Evolutionary conservation across 2,329 filamentous ascomycete species (phyloP).

Genomic region (Epichloe hybrida): DNA sequence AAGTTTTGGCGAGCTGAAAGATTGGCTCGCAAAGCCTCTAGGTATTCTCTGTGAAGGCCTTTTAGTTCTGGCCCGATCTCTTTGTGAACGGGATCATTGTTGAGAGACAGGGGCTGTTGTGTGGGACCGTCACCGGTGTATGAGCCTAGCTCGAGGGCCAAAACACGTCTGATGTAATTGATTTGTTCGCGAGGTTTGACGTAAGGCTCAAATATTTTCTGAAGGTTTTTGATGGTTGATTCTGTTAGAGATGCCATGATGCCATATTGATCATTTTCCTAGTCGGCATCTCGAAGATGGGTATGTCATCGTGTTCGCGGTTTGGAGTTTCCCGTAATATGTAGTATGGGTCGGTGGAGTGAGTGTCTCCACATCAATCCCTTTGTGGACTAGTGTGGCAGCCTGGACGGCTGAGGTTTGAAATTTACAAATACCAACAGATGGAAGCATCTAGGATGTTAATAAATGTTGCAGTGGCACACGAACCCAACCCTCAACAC

Average conservation of each 20-base stretch:
- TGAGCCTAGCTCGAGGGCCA: conserved; percentile 39
- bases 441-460: neutral
- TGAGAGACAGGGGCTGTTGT: conserved; percentile 34
- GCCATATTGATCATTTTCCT: neutral
- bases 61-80: conserved; percentile 24
- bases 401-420: conserved; percentile 15
- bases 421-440: conserved; percentile 19
- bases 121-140: conserved; percentile 30
- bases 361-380: neutral
- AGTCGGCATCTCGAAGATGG: neutral
- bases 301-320: neutral
- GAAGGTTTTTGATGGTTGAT: conserved; percentile 19
- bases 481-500: conserved; percentile 11
- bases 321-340: neutral
- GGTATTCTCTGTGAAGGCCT: conserved; percentile 40
- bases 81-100: conserved; percentile 24
- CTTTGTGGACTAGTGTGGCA: conserved; percentile 5
- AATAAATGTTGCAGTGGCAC: neutral
- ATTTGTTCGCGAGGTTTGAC: conserved; percentile 45
- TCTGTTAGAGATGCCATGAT: conserved; percentile 21
- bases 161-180: conserved; percentile 39
- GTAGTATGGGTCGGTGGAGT: neutral
- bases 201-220: conserved; percentile 34
- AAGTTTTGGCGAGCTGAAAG: conserved; percentile 36
- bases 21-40: conserved; percentile 40